Evolutionary conservation across 108 stramenopile genomes (phyloP).

Genomic region (Pseudonitzschia pungens): DNA sequence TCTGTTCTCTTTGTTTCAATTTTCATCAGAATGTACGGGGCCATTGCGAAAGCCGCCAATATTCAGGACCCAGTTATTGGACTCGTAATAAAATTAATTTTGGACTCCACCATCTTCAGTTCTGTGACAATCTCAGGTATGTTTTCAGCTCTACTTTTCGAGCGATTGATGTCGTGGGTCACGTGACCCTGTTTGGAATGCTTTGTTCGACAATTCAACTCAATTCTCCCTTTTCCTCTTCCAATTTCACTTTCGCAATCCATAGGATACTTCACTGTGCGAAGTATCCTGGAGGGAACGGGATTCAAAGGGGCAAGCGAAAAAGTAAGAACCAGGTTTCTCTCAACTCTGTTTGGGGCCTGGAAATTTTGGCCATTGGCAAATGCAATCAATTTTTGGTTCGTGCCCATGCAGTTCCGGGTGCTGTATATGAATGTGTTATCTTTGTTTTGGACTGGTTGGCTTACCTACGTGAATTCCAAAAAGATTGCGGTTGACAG

Average conservation of each 20-base stretch:
- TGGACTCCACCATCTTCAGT: slow-evolving; percentile 28
- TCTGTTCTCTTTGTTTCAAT: background rate
- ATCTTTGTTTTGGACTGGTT: slow-evolving; percentile 27
- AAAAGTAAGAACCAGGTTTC: slow-evolving; percentile 14
- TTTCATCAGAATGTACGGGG: slow-evolving; percentile 14
- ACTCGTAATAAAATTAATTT: slow-evolving; percentile 18
- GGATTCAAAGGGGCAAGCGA: slow-evolving; percentile 16
- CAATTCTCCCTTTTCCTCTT: background rate
- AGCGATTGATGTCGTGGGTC: background rate
- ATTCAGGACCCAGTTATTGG: slow-evolving; percentile 16
- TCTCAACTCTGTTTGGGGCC: slow-evolving; percentile 20
- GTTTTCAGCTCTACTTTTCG: background rate
- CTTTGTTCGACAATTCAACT: background rate
- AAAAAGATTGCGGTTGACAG: slow-evolving; percentile 7
- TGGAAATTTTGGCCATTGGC: slow-evolving; percentile 36
- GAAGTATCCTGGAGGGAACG: slow-evolving; percentile 28
- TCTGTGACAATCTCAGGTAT: slow-evolving; percentile 16
- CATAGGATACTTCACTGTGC: slow-evolving; percentile 21
- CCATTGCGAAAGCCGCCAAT: slow-evolving; percentile 10
- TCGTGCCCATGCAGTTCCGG: slow-evolving; percentile 28
- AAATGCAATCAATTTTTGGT: slow-evolving; percentile 23
- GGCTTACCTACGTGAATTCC: slow-evolving; percentile 31
- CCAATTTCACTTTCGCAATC: background rate
- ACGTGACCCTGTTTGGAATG: background rate
- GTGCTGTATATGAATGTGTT: slow-evolving; percentile 32